Percentiles rank a stretch among this genome's conserved stretches.
Conservation (phyloP, 2,329 filamentous ascomycete genomes). For the Trichoderma pleuroti region DNA sequence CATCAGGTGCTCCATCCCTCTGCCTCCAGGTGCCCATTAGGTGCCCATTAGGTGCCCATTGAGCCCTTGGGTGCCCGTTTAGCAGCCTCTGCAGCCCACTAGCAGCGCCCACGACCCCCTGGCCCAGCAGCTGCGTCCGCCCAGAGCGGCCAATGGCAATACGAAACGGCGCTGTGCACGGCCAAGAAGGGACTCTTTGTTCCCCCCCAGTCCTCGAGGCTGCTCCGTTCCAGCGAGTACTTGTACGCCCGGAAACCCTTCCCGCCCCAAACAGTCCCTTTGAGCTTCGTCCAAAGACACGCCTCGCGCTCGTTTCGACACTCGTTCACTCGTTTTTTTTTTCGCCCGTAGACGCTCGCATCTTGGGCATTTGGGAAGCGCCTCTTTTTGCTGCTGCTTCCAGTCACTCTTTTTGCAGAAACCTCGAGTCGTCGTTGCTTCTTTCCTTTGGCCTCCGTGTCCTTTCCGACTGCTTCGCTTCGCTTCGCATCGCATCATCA, state of each 20-base stretch:
- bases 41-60: background rate
- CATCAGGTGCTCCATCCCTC: background rate
- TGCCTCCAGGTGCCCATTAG: background rate
- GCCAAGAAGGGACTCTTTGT: background rate
- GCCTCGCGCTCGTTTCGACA: constrained; percentile 13
- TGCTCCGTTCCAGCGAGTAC: background rate
- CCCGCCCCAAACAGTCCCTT: background rate
- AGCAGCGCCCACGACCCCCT: constrained; percentile 1
- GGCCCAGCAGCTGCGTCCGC: background rate
- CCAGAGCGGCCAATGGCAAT: background rate
- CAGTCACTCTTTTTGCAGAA: constrained; percentile 18
- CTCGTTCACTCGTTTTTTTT: background rate
- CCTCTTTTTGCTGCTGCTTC: constrained; percentile 12
- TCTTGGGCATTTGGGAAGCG: constrained; percentile 4
- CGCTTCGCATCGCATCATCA: background rate
- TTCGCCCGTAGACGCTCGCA: background rate
- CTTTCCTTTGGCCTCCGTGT: background rate
- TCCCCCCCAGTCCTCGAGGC: background rate
- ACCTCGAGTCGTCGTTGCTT: background rate
- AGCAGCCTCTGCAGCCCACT: background rate
- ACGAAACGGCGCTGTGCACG: background rate
- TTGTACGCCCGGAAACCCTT: background rate
- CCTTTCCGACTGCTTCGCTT: background rate
- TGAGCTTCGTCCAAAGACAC: background rate
- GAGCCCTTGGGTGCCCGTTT: background rate